Evolutionary conservation across 768 basidiomycete species (phyloP), one percentile per base, ranked within the genome.

Genomic region (Coprinopsis cinerea): DNA sequence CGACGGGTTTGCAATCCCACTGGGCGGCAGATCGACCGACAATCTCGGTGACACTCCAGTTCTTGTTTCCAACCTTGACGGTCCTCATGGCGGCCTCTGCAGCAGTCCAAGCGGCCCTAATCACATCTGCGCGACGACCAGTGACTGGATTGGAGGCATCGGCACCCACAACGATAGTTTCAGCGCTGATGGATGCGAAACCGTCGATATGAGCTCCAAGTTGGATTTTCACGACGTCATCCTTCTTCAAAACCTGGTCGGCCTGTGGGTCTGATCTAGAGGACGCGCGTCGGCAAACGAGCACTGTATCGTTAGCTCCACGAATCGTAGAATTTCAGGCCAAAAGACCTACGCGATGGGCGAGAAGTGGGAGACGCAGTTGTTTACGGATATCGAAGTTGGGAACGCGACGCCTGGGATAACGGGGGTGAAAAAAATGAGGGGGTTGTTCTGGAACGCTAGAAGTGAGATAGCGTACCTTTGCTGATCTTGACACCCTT

Each of bases 181-280:
- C 96, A 27, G 92, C 96, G 62, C 81, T 82, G 66, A 96, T 83
- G 47, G 92, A 83, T 17, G 94, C 93, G 67, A 89, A 97, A 49
- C 96, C 96, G 65, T 98, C 95, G 67, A 99, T 92, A 63, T 99
- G 96, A 17, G 94, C 93, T 40, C 96, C 96, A 53, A 98, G 76
- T 67, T 94, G 91, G 55, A 99, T 71, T 72, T 97, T 98, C 57
- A 98, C 95, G 51, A 99, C 83, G 65, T 99, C 96, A 53, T 83
- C 82, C 55, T 92, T 87, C 23, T 79, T 81, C 56, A 94, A 77
- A 44, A 67, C 77, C 65, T 83, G 82, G 5, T 72, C 69, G 23
- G 87, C 79, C 55, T 80, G 77, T 14, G 83, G 68, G 70, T 92
- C 89, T 30, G 89, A 90, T 57, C 87, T 89, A 60, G 44, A 24